These are phyloP conservation scores for Nicotiana rustica DNA, from an alignment of 305 asterid species.

Conservation along the genomic window DNA sequence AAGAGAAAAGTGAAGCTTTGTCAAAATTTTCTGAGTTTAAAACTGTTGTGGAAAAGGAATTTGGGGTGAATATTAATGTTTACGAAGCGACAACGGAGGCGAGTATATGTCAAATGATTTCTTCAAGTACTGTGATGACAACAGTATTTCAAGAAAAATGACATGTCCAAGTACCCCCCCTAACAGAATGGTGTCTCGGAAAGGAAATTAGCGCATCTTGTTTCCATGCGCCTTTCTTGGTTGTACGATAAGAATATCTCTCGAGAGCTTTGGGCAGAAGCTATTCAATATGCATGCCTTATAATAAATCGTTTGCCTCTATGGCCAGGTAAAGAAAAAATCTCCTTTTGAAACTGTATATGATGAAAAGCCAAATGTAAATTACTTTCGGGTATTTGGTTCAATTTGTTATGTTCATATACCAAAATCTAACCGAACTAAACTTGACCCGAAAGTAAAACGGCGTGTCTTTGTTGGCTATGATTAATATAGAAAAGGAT, in stretches of 20 bases:
- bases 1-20: neutral
- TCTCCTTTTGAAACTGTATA: constrained; percentile 33
- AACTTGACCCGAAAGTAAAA: no score
- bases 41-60: neutral
- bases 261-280: constrained; percentile 35
- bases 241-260: constrained; percentile 33
- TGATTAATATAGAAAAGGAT: no score
- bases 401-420: no score
- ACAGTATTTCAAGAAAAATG: constrained; percentile 18
- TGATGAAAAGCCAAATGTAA: neutral
- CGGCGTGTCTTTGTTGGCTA: no score
- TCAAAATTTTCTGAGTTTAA: neutral
- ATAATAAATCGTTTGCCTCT: constrained; percentile 34
- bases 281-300: constrained; percentile 18
- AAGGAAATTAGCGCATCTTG: constrained; percentile 28
- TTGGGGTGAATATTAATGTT: neutral
- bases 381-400: no score
- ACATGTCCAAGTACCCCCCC: neutral
- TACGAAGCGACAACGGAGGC: constrained; percentile 29
- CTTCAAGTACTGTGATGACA: neutral
- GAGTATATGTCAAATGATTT: constrained; percentile 25
- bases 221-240: constrained; percentile 24
- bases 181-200: no score
- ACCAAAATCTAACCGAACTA: no score
- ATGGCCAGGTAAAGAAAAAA: constrained; percentile 33